Conservation (phyloP, 2,329 filamentous ascomycete species). For the Dothistroma pini region DNA sequence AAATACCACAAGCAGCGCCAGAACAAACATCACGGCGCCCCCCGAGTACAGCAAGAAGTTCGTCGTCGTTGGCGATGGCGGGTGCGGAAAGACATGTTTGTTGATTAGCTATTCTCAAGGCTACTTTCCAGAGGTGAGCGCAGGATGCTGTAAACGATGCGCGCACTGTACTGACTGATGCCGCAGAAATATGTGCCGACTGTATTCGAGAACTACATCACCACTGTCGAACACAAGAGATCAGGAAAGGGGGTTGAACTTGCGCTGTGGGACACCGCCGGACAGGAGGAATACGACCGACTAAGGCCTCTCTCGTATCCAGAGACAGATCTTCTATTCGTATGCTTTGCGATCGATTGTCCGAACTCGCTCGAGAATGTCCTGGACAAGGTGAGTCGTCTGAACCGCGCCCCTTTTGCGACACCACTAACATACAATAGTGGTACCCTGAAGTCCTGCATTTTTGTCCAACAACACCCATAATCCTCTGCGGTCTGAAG, state of each 20-base stretch:
- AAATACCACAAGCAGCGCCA: constrained; percentile 72
- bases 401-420: not conserved
- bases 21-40: constrained; percentile 82
- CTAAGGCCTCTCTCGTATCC: constrained; percentile 94
- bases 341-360: constrained; percentile 99
- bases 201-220: constrained; percentile 99
- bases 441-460: constrained; percentile 99
- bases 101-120: constrained; percentile 98
- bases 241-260: constrained; percentile 94
- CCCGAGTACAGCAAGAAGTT: constrained; percentile 98
- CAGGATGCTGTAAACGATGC: not conserved
- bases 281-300: constrained; percentile 97
- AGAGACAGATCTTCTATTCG: constrained; percentile 95
- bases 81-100: constrained; percentile 97
- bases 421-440: constrained; percentile 46
- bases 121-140: constrained; percentile 90
- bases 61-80: constrained; percentile 95
- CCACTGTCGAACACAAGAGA: constrained; percentile 81
- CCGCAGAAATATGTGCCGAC: constrained; percentile 97
- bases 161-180: constrained; percentile 14
- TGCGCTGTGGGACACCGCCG: constrained; percentile 96
- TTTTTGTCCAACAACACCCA: constrained; percentile 95
- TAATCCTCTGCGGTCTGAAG: constrained; percentile 94
- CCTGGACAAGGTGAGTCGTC: constrained; percentile 80
- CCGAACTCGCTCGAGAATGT: constrained; percentile 98